These are phyloP conservation scores for Colletotrichum graminicola DNA, from an alignment of 2,329 filamentous ascomycete genomes.

Conservation along the genomic window DNA sequence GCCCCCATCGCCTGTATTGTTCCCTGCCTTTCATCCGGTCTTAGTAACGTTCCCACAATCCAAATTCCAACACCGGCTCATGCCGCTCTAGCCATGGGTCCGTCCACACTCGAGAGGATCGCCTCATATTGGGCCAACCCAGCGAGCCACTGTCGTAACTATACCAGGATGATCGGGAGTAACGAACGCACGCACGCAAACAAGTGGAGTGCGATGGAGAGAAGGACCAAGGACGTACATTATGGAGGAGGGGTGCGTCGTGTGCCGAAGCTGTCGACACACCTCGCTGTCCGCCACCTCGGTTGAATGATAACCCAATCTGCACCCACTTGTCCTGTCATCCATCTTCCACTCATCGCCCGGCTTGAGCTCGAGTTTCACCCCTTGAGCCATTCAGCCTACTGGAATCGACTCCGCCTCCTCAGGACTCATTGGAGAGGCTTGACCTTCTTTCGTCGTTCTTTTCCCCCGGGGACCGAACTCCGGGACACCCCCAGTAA, in stretches of 20 bases:
- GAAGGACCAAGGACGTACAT: neutral
- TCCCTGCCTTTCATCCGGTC: constrained; percentile 18
- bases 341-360: neutral
- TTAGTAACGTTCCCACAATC: constrained; percentile 11
- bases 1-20: neutral
- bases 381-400: constrained; percentile 8
- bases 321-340: constrained; percentile 4
- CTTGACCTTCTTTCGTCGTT: constrained; percentile 18
- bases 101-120: neutral
- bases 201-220: neutral
- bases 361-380: neutral
- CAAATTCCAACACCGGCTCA: constrained; percentile 25
- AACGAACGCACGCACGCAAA: neutral
- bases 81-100: constrained; percentile 26
- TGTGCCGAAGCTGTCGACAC: constrained; percentile 1
- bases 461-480: constrained; percentile 34
- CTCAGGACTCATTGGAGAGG: constrained; percentile 9
- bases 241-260: neutral
- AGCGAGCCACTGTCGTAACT: neutral
- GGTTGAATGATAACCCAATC: constrained; percentile 34
- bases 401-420: neutral
- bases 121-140: constrained; percentile 6
- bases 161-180: neutral
- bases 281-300: constrained; percentile 23
- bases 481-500: constrained; percentile 8